Percentiles rank a stretch among this genome's conserved stretches.
These are phyloP conservation scores for Camellia lanceoleosa DNA, from an alignment of 148 eudicot species.

Conservation along the genomic window DNA sequence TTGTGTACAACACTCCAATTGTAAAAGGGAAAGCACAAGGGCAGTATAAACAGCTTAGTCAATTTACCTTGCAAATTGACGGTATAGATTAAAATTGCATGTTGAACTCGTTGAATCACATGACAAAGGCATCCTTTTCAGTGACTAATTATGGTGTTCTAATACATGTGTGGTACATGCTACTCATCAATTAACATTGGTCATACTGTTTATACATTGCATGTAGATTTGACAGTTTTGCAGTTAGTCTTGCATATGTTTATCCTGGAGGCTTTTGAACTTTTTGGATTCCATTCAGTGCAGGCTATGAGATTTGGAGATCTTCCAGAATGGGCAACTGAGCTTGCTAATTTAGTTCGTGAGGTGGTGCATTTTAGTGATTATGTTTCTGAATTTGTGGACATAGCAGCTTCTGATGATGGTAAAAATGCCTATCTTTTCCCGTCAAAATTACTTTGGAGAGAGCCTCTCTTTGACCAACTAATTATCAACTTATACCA, in stretches of 20 bases:
- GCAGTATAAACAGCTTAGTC: too few relatives aligned
- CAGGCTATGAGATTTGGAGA: conserved; percentile 93
- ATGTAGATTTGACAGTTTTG: not conserved
- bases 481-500: conserved; percentile 77
- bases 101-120: not conserved
- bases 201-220: not conserved
- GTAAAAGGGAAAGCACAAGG: not conserved
- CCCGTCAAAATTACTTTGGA: conserved; percentile 61
- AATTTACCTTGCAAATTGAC: too few relatives aligned
- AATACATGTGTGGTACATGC: not conserved
- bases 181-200: not conserved
- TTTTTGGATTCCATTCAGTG: conserved; percentile 1
- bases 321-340: conserved; percentile 75
- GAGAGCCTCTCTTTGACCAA: conserved; percentile 87
- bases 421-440: conserved; percentile 34
- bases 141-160: not conserved
- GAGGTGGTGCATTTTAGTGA: conserved; percentile 40
- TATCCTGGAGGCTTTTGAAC: conserved; percentile 3
- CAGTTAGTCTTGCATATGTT: not conserved
- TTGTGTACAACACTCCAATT: too few relatives aligned
- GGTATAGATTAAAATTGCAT: not conserved
- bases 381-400: conserved; percentile 22
- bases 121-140: not conserved
- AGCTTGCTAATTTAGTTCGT: conserved; percentile 48
- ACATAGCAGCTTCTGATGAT: conserved; percentile 15